Conservation (phyloP, 257 asterid genomes). For the Solanum ahanhuiri region DNA sequence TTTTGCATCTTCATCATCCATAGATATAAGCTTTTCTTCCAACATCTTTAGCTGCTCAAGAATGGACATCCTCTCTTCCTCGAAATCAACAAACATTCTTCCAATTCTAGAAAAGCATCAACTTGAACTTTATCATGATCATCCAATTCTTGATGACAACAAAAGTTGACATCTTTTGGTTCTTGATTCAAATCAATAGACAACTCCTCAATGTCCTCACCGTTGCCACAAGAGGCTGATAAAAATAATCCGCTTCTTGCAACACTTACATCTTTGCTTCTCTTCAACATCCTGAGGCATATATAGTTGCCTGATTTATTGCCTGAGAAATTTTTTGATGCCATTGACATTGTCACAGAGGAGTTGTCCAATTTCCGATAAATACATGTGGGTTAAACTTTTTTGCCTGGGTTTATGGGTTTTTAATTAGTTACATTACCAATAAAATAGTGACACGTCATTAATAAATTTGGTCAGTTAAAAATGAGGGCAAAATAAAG, state of each 20-base stretch:
- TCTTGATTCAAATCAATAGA: slow-evolving; percentile 71
- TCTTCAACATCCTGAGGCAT: slow-evolving; percentile 24
- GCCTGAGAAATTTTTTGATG: too few relatives aligned
- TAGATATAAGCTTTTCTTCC: slow-evolving; percentile 63
- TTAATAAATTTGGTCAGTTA: too few relatives aligned
- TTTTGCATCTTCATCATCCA: slow-evolving; percentile 40
- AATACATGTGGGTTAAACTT: too few relatives aligned
- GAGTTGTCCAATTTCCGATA: too few relatives aligned
- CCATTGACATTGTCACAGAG: too few relatives aligned
- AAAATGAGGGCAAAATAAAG: too few relatives aligned
- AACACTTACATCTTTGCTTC: slow-evolving; percentile 46
- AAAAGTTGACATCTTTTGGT: slow-evolving; percentile 42
- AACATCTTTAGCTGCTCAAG: slow-evolving; percentile 76
- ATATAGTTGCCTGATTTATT: too few relatives aligned
- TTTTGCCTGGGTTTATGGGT: too few relatives aligned
- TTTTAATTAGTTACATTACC: too few relatives aligned
- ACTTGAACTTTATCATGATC: slow-evolving; percentile 41
- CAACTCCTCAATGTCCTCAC: slow-evolving; percentile 73
- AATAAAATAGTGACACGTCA: too few relatives aligned
- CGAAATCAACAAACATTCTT: slow-evolving; percentile 79
- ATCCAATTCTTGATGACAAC: slow-evolving; percentile 21
- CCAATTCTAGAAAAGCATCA: slow-evolving; percentile 54
- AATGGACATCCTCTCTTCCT: slow-evolving; percentile 76
- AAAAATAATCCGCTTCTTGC: slow-evolving; percentile 56
- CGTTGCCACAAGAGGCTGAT: slow-evolving; percentile 68